A percentile compares a stretch with the other conserved stretches of the same genome.
phyloP scores from a whole-genome alignment of 495 filamentous ascomycete species.

The Xylaria flabelliformis region DNA sequence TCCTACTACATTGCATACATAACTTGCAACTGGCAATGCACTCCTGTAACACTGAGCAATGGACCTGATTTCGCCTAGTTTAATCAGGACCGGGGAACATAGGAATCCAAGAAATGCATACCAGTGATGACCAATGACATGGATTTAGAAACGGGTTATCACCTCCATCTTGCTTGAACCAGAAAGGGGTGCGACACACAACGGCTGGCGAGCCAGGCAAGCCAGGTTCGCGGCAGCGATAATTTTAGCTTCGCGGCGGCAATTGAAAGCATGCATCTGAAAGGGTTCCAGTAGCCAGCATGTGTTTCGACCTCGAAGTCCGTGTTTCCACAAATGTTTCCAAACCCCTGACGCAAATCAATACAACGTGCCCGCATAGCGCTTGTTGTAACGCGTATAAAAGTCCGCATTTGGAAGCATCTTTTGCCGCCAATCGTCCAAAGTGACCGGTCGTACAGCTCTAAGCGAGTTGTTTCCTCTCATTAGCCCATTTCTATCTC shows the following conservation, averaged over 20 bases:
- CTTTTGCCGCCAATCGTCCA: slow-evolving; percentile 38
- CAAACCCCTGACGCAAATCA: slow-evolving; percentile 25
- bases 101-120: background rate
- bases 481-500: slow-evolving; percentile 31
- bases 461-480: slow-evolving; percentile 35
- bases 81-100: slow-evolving; percentile 1
- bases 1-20: background rate
- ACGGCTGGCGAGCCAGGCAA: slow-evolving; percentile 27
- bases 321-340: slow-evolving; percentile 33
- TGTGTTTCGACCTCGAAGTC: slow-evolving; percentile 9
- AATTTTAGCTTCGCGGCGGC: slow-evolving; percentile 27
- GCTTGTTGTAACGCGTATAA: slow-evolving; percentile 38
- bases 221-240: slow-evolving; percentile 20
- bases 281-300: slow-evolving; percentile 7
- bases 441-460: slow-evolving; percentile 30
- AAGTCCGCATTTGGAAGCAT: slow-evolving; percentile 18
- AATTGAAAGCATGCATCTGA: slow-evolving; percentile 4
- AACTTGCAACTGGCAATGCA: slow-evolving; percentile 29
- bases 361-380: slow-evolving; percentile 37
- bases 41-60: slow-evolving; percentile 31
- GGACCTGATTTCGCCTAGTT: slow-evolving; percentile 21
- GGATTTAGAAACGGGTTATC: slow-evolving; percentile 28
- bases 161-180: slow-evolving; percentile 34
- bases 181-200: slow-evolving; percentile 34
- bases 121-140: background rate